Evolutionary conservation across 148 eudicot species (phyloP), one percentile per base, ranked within the genome.

Genomic region (Vaccinium corymbosum): DNA sequence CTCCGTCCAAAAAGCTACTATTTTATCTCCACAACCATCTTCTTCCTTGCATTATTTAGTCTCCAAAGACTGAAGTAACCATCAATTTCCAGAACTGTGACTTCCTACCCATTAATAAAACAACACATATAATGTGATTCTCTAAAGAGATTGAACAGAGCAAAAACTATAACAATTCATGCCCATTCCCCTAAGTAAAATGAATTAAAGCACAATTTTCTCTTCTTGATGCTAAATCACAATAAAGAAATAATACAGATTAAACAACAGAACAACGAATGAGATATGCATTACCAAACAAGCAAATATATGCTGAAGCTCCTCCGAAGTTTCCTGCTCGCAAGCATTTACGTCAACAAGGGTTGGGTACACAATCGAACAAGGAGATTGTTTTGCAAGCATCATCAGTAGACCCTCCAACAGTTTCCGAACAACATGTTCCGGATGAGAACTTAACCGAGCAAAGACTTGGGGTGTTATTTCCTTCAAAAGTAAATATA

Each of bases 371-470:
- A 97, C 94, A 74, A 97, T 86, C 73, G 98, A 97, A 94, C 97
- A 92, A 62, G 99, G 99, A 82, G 97, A 93, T 70, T 88, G 89
- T 89, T 91, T 94, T 42, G 98, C 98, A 76, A 97, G 90, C 94
- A 89, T 97, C 91, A 94, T 80, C n/a, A 97, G 87, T 84, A 97
- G 86, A 62, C 91, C 91, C 88, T 97, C 99, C 89, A 97, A 86
- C 81, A 90, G 97, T 87, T 92, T 92, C 51, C 98, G 91, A 53
- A 90, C 94, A 85, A 85, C 84, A 78, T 88, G 90, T 88, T 97
- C 98, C 56, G 97, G 98, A 87, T 97, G 99, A 88, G 95, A 94
- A 86, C 95, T 94, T 88, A 97, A 85, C 68, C 96, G 98, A 86
- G 99, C 94, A 89, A 97, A 97, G 50, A 97, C 87, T 81, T 97